Percentiles rank a stretch among this genome's conserved stretches.
Conservation (phyloP, 768 basidiomycete genomes). For the Russula emetica region DNA sequence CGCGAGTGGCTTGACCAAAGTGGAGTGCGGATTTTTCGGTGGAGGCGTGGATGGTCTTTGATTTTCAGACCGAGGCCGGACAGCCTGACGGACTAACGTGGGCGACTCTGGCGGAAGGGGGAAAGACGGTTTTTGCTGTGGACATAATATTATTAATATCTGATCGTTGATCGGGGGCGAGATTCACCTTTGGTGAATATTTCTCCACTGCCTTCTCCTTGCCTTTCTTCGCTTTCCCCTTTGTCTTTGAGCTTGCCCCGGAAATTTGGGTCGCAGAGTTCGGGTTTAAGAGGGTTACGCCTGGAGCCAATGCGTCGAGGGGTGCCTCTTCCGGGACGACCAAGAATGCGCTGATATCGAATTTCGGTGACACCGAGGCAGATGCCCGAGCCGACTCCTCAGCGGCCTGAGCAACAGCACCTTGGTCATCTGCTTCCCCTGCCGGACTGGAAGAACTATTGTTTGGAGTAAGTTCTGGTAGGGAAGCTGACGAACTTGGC, state of each 20-base stretch:
- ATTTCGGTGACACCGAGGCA: conserved; percentile 10
- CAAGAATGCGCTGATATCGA: conserved; percentile 27
- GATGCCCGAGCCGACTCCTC: conserved; percentile 16
- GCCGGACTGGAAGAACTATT: conserved; percentile 30
- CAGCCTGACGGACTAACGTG: conserved; percentile 23
- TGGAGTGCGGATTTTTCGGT: background rate
- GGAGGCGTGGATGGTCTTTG: conserved; percentile 18
- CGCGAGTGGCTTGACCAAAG: conserved; percentile 19
- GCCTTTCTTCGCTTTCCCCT: conserved; percentile 25
- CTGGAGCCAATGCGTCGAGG: conserved; percentile 27
- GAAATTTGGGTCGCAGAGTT: background rate
- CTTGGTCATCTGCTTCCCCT: conserved; percentile 23
- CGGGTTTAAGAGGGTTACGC: conserved; percentile 24
- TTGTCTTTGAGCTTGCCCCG: conserved; percentile 13
- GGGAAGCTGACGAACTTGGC: conserved; percentile 23
- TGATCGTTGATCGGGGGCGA: background rate
- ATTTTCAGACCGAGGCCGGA: conserved; percentile 4
- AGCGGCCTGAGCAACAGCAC: background rate
- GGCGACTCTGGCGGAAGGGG: conserved; percentile 27
- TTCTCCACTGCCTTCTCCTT: conserved; percentile 22
- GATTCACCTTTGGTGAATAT: conserved; percentile 16
- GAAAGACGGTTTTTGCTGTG: conserved; percentile 18
- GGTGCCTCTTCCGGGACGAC: conserved; percentile 27
- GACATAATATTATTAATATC: background rate
- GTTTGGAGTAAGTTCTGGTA: conserved; percentile 29